phyloP scores from a whole-genome alignment of 192 early-diverging fungal genomes.

The Phlyctochytrium planicorne region DNA sequence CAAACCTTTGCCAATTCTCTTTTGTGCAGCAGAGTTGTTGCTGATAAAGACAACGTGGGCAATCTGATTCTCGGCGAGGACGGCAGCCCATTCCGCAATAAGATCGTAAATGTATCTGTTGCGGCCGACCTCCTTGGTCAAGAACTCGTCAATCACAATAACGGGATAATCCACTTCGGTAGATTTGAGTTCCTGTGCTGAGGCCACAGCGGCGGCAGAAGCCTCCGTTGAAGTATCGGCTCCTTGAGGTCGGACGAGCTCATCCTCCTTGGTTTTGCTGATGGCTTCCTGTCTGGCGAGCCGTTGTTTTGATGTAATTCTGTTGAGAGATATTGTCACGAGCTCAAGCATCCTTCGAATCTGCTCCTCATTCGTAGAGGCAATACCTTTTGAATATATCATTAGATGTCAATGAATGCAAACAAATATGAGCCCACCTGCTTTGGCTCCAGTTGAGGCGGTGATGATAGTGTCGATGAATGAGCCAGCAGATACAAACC shows the following conservation, averaged over 20 bases:
- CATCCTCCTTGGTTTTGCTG: neutral
- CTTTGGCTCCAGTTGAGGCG: constrained; percentile 87
- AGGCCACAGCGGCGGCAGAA: neutral
- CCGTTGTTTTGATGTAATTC: constrained; percentile 48
- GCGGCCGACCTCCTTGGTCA: constrained; percentile 69
- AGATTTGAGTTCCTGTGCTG: no score
- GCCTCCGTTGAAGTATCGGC: neutral
- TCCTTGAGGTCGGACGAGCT: neutral
- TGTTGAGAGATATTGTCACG: constrained; percentile 69
- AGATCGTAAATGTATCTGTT: constrained; percentile 65
- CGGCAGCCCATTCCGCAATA: constrained; percentile 79
- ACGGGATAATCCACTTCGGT: constrained; percentile 71
- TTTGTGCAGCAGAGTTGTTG: constrained; percentile 60
- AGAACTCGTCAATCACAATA: constrained; percentile 83
- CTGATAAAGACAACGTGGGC: constrained; percentile 91
- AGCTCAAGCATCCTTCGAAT: constrained; percentile 82
- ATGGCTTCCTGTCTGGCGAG: constrained; percentile 27
- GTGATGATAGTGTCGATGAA: constrained; percentile 81
- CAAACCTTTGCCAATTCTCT: constrained; percentile 70
- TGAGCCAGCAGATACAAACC: constrained; percentile 54
- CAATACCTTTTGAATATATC: constrained; percentile 50
- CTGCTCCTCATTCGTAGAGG: constrained; percentile 80
- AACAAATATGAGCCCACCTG: constrained; percentile 41
- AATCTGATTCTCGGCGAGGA: constrained; percentile 74
- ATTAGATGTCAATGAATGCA: neutral